phyloP scores from a whole-genome alignment of 768 basidiomycete species.

The Suillus lakei region DNA sequence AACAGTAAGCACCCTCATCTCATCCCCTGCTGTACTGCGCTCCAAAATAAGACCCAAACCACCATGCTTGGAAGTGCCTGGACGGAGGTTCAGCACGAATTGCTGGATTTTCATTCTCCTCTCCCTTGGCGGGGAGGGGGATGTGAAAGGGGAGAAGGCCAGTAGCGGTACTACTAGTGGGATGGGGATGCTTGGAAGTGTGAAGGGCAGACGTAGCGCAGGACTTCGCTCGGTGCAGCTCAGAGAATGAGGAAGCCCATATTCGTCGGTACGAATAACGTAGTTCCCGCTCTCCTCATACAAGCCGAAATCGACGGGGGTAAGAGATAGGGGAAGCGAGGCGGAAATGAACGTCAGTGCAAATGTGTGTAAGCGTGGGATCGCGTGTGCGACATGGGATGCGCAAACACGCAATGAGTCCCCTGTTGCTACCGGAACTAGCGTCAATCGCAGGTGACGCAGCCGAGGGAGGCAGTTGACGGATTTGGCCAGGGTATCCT shows the following conservation, averaged over 20 bases:
- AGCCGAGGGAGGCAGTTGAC: conserved; percentile 67
- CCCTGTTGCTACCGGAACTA: conserved; percentile 72
- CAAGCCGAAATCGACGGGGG: conserved; percentile 46
- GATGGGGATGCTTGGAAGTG: conserved; percentile 23
- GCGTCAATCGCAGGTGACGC: conserved; percentile 61
- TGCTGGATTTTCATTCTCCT: conserved; percentile 28
- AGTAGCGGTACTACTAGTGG: conserved; percentile 34
- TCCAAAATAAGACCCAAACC: conserved; percentile 55
- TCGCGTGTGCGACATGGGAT: conserved; percentile 62
- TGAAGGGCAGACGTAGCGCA: conserved; percentile 28
- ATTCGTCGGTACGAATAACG: conserved; percentile 60
- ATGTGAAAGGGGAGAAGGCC: conserved; percentile 27
- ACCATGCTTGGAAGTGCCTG: conserved; percentile 44
- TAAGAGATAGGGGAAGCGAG: conserved; percentile 53
- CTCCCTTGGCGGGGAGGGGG: conserved; percentile 33
- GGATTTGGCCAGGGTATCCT: conserved; percentile 57
- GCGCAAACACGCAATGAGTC: conserved; percentile 63
- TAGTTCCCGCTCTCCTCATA: conserved; percentile 55
- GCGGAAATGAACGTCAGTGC: conserved; percentile 68
- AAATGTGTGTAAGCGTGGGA: conserved; percentile 70
- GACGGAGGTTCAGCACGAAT: conserved; percentile 33
- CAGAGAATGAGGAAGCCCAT: conserved; percentile 64
- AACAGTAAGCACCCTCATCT: conserved; percentile 45
- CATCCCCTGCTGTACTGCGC: conserved; percentile 67
- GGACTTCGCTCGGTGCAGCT: conserved; percentile 53